A percentile compares a stretch with the other conserved stretches of the same genome.
Conservation (phyloP, 371 early-diverging fungal species). For the Mortierella sp. region DNA sequence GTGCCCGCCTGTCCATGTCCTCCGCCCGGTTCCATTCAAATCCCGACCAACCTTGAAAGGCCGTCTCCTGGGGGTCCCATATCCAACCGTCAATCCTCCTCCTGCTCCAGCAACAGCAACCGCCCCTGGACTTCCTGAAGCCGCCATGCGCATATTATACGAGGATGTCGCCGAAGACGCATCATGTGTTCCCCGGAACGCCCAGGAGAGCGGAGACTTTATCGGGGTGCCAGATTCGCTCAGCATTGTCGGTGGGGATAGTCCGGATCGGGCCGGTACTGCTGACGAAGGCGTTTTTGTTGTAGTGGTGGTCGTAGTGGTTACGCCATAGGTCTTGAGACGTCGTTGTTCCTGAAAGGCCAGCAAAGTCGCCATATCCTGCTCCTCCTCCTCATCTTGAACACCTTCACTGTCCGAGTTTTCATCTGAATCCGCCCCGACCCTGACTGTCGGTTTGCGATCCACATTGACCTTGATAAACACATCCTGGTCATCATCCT, state of each 20-base stretch:
- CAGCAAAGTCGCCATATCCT: conserved; percentile 52
- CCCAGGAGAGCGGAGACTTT: conserved; percentile 39
- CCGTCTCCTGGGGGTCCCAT: conserved; percentile 32
- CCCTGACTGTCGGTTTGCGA: background rate
- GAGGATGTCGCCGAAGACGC: conserved; percentile 16
- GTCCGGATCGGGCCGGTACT: conserved; percentile 23
- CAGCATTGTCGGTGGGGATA: conserved; percentile 28
- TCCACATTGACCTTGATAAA: conserved; percentile 54
- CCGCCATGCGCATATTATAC: conserved; percentile 38
- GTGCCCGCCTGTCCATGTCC: conserved; percentile 55
- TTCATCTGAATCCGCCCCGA: background rate
- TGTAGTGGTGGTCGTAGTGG: conserved; percentile 34
- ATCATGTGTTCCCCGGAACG: conserved; percentile 23
- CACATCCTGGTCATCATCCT: conserved; percentile 33
- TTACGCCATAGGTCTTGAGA: conserved; percentile 35
- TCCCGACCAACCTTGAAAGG: conserved; percentile 20
- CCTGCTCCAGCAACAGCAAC: conserved; percentile 13
- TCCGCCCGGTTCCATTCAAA: conserved; percentile 36
- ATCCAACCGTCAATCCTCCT: conserved; percentile 35
- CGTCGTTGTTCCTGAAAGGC: conserved; percentile 52
- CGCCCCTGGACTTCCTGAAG: conserved; percentile 28
- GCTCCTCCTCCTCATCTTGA: conserved; percentile 41
- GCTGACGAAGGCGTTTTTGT: conserved; percentile 11
- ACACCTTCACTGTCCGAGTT: conserved; percentile 2
- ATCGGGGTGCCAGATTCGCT: conserved; percentile 7